These are phyloP conservation scores for Phytophthora fragariae DNA, from an alignment of 352 stramenopile species.

Conservation along the genomic window DNA sequence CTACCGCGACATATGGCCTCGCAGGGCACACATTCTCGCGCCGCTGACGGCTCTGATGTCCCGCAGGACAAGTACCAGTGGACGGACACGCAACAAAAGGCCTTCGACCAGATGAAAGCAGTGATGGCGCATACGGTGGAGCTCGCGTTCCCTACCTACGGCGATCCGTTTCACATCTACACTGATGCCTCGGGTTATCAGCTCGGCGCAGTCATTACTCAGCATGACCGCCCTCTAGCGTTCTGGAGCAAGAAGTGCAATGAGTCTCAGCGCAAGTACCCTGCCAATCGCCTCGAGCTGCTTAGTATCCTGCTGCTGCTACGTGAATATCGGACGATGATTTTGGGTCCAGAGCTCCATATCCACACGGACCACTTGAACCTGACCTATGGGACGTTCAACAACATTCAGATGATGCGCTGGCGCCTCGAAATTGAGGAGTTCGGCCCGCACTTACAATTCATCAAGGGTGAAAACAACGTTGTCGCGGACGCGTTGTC, in stretches of 20 bases:
- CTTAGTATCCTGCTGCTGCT: constrained; percentile 11
- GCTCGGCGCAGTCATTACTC: not conserved
- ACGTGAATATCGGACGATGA: constrained; percentile 5
- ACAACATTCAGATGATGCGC: constrained; percentile 15
- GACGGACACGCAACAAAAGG: not conserved
- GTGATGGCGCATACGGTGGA: constrained; percentile 10
- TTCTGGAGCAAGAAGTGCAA: constrained; percentile 23
- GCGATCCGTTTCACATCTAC: constrained; percentile 9
- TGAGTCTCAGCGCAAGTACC: constrained; percentile 1
- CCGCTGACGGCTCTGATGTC: constrained; percentile 4
- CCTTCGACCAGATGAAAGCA: constrained; percentile 9
- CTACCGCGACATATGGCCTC: constrained; percentile 11
- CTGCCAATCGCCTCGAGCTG: constrained; percentile 1
- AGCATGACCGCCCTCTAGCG: constrained; percentile 1
- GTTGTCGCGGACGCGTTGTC: constrained; percentile 12
- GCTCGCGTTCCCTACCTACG: constrained; percentile 1
- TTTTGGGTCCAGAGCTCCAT: constrained; percentile 7
- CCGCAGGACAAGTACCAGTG: constrained; percentile 1
- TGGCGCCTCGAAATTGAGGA: constrained; percentile 18
- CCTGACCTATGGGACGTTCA: constrained; percentile 13
- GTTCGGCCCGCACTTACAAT: constrained; percentile 6
- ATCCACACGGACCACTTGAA: constrained; percentile 23
- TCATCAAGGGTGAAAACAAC: constrained; percentile 11
- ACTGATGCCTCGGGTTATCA: constrained; percentile 11
- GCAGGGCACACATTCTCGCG: not conserved